phyloP scores from a whole-genome alignment of 1,284 basidiomycete genomes.

The Cryptococcus maquisensis region DNA sequence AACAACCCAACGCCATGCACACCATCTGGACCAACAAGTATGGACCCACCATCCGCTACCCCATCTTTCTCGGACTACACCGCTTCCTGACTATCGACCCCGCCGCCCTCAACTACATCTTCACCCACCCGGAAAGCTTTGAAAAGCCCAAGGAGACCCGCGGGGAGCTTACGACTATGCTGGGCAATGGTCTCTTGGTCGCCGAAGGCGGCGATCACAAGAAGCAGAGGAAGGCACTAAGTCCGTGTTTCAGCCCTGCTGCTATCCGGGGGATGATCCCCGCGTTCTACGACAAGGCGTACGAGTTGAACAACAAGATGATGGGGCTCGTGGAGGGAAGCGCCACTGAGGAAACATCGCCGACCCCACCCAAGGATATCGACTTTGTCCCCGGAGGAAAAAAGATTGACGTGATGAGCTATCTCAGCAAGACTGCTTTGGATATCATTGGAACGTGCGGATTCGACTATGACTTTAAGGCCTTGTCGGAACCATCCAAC shows the following conservation, averaged over 20 bases:
- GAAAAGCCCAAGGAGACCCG: constrained; percentile 63
- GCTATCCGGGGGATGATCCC: constrained; percentile 44
- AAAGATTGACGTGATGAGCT: constrained; percentile 60
- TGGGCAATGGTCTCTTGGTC: constrained; percentile 43
- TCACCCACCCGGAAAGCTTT: constrained; percentile 59
- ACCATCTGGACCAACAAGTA: constrained; percentile 19
- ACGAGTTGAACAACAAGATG: constrained; percentile 51
- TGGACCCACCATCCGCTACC: constrained; percentile 24
- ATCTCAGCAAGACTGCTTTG: constrained; percentile 62
- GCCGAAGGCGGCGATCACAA: constrained; percentile 53
- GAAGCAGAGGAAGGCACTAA: constrained; percentile 52
- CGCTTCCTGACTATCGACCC: constrained; percentile 61
- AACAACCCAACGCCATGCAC: constrained; percentile 14
- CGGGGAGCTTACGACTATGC: constrained; percentile 52
- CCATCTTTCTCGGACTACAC: constrained; percentile 11
- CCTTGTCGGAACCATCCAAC: constrained; percentile 25
- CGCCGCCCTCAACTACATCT: constrained; percentile 58
- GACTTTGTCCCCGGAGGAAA: constrained; percentile 19
- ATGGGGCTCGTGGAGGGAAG: constrained; percentile 15
- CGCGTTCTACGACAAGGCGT: constrained; percentile 61
- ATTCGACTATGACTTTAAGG: constrained; percentile 62
- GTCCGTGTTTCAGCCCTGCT: constrained; percentile 45
- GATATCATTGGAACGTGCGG: constrained; percentile 69
- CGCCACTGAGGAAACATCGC: constrained; percentile 10
- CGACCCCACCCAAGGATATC: constrained; percentile 17